These are phyloP conservation scores for Leccinum arenicola DNA, from an alignment of 768 basidiomycete genomes.

Conservation along the genomic window DNA sequence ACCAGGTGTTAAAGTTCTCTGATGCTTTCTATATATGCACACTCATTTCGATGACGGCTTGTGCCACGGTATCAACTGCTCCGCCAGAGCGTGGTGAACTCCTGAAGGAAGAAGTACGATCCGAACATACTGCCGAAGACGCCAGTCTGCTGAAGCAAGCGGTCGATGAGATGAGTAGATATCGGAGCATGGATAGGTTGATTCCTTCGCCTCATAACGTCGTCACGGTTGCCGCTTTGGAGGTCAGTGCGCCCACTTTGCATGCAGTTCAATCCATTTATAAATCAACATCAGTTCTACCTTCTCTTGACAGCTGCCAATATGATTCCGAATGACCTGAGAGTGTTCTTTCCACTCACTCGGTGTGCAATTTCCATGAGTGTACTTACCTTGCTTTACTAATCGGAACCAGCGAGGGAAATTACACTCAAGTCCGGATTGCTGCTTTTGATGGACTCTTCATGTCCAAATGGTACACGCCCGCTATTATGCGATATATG, in stretches of 20 bases:
- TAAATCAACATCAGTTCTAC: conserved; percentile 56
- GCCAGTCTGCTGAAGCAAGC: conserved; percentile 69
- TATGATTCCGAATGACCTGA: conserved; percentile 72
- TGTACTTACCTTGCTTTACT: conserved; percentile 4
- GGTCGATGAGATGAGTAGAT: conserved; percentile 81
- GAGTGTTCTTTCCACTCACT: conserved; percentile 83
- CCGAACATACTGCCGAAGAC: conserved; percentile 68
- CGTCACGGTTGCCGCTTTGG: conserved; percentile 85
- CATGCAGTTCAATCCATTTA: conserved; percentile 4
- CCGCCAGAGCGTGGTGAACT: conserved; percentile 82
- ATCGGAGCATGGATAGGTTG: conserved; percentile 91
- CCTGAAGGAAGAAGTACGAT: conserved; percentile 61
- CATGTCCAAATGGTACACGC: conserved; percentile 83
- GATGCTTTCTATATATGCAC: conserved; percentile 90
- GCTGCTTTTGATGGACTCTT: conserved; percentile 94
- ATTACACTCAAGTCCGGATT: conserved; percentile 86
- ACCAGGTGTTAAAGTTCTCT: conserved; percentile 57
- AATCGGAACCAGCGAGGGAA: conserved; percentile 72
- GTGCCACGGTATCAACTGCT: conserved; percentile 70
- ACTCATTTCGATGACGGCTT: conserved; percentile 78
- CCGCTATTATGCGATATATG: conserved; percentile 82
- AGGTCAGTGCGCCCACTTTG: conserved; percentile 51
- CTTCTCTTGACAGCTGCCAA: conserved; percentile 73
- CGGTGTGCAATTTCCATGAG: conserved; percentile 48
- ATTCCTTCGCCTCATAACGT: conserved; percentile 95